Evolutionary conservation across 768 basidiomycete genomes (phyloP).

Genomic region (Leccinum boreale): DNA sequence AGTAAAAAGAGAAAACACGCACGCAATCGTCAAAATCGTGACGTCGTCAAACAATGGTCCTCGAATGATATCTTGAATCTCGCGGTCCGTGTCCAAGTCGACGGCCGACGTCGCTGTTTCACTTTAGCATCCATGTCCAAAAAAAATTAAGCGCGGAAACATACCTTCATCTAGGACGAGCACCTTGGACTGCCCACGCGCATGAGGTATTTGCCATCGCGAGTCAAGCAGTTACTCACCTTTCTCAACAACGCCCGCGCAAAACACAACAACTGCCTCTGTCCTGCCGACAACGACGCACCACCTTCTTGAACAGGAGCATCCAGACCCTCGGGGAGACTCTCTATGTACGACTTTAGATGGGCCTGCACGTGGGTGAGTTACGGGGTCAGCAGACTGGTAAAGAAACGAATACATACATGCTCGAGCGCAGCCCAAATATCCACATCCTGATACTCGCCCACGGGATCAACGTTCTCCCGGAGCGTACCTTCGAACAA

Average conservation of each 20-base stretch:
- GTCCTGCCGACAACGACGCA: conserved; percentile 78
- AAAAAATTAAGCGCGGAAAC: not conserved
- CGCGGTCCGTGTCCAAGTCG: conserved; percentile 85
- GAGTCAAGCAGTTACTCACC: conserved; percentile 31
- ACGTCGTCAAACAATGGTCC: conserved; percentile 74
- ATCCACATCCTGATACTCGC: conserved; percentile 67
- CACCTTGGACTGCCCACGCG: conserved; percentile 60
- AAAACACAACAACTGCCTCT: conserved; percentile 86
- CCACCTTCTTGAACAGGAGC: conserved; percentile 76
- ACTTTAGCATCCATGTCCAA: not conserved
- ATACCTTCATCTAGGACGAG: conserved; percentile 90
- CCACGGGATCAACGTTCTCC: conserved; percentile 88
- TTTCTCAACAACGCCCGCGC: conserved; percentile 80
- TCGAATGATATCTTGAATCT: conserved; percentile 84
- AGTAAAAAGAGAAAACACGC: conserved; percentile 26
- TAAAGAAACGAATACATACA: conserved; percentile 19
- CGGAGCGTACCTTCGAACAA: conserved; percentile 72
- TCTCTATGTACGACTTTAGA: conserved; percentile 66
- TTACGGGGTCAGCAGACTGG: not conserved
- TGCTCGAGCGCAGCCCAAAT: conserved; percentile 88
- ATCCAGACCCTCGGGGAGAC: conserved; percentile 64
- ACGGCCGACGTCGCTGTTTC: conserved; percentile 78
- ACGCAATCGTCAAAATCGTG: conserved; percentile 88
- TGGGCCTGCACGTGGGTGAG: conserved; percentile 42
- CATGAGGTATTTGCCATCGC: not conserved